Conservation (phyloP, 2,329 filamentous ascomycete genomes). For the Aspergillus thermomutatus region DNA sequence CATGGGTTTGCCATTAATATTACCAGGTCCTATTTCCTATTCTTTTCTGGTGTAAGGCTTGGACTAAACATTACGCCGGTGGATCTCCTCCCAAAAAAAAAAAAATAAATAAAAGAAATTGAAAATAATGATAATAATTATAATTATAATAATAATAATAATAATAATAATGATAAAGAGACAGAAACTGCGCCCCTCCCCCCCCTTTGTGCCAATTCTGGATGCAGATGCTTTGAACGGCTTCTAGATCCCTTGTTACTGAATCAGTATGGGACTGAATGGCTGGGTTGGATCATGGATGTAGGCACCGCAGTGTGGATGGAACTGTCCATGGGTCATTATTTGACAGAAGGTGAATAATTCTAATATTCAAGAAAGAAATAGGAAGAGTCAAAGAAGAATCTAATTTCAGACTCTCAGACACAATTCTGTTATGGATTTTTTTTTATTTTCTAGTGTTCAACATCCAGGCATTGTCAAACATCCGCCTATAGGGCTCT, state of each 20-base stretch:
- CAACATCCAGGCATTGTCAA: neutral
- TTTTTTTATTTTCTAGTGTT: neutral
- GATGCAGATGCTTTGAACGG: conserved; percentile 3
- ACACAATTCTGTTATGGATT: neutral
- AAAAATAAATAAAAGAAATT: neutral
- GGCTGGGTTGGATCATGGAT: too few species aligned
- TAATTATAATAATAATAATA: neutral
- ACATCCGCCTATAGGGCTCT: neutral
- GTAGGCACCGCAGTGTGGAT: neutral
- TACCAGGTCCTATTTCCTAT: conserved; percentile 9
- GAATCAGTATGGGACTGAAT: neutral
- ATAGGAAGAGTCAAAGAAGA: neutral
- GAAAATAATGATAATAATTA: neutral
- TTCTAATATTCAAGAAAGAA: neutral
- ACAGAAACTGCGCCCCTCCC: neutral
- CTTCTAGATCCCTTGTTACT: conserved; percentile 3
- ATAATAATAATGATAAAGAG: neutral
- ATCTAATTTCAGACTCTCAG: neutral
- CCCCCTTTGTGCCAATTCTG: conserved; percentile 24
- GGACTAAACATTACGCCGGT: neutral
- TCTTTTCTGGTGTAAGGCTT: neutral
- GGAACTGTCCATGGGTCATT: neutral
- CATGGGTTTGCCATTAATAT: conserved; percentile 14
- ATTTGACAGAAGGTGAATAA: neutral
- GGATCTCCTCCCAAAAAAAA: neutral